These are phyloP conservation scores for Metarhizium rileyi DNA, from an alignment of 2,329 filamentous ascomycete genomes.

Conservation along the genomic window DNA sequence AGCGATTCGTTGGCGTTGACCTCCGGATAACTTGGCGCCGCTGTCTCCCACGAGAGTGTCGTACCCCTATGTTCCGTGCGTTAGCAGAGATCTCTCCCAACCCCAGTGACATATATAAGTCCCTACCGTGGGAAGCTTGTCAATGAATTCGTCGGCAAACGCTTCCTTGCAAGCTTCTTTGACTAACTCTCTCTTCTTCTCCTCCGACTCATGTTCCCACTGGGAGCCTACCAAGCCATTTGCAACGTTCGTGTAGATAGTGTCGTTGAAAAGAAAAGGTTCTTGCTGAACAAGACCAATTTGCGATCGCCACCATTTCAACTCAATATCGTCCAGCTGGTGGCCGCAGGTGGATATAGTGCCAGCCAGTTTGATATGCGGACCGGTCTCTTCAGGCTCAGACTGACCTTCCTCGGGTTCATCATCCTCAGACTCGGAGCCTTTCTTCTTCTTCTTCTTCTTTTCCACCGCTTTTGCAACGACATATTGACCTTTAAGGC, in stretches of 20 bases:
- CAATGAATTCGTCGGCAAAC: slow-evolving; percentile 61
- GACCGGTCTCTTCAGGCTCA: slow-evolving; percentile 28
- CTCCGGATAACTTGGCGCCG: slow-evolving; percentile 71
- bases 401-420: slow-evolving; percentile 18
- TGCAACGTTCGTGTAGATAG: slow-evolving; percentile 53
- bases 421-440: slow-evolving; percentile 21
- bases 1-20: slow-evolving; percentile 74
- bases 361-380: slow-evolving; percentile 34
- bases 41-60: slow-evolving; percentile 66
- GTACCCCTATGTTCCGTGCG: slow-evolving; percentile 42
- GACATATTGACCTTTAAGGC: slow-evolving; percentile 42
- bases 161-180: slow-evolving; percentile 55
- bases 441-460: slow-evolving; percentile 33
- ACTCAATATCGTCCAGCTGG: slow-evolving; percentile 45
- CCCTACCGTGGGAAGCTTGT: slow-evolving; percentile 45
- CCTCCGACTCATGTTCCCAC: slow-evolving; percentile 42
- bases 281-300: slow-evolving; percentile 62
- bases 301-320: slow-evolving; percentile 53
- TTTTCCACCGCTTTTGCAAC: slow-evolving; percentile 41
- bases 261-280: slow-evolving; percentile 57
- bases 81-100: background rate
- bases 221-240: slow-evolving; percentile 45
- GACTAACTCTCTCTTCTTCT: slow-evolving; percentile 49
- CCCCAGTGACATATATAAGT: slow-evolving; percentile 2
- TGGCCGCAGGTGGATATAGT: slow-evolving; percentile 43